Evolutionary conservation across 2,329 filamentous ascomycete species (phyloP).

Genomic region (Phaeosphaeriaceae sp.): DNA sequence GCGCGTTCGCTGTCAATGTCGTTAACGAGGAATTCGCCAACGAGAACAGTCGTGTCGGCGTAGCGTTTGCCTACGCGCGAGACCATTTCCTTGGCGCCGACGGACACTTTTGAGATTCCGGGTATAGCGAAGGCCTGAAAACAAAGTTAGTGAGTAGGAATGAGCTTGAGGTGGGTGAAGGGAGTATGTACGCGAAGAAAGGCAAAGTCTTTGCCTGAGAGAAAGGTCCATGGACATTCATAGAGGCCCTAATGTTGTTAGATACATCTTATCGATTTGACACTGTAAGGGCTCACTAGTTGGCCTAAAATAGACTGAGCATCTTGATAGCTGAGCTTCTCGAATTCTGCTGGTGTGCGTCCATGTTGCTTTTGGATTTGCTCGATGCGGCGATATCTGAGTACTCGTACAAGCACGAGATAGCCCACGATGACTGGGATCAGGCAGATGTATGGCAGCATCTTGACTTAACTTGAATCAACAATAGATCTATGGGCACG

Average conservation of each 20-base stretch:
- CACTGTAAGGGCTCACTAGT: neutral
- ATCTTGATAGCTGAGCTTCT: constrained; percentile 10
- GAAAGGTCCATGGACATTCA: constrained; percentile 14
- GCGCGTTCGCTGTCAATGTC: constrained; percentile 19
- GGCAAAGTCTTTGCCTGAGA: constrained; percentile 13
- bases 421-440: constrained; percentile 2
- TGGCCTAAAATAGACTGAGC: constrained; percentile 4
- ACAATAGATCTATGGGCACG: neutral
- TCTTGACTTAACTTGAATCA: neutral
- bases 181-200: constrained; percentile 7
- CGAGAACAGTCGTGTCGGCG: constrained; percentile 14
- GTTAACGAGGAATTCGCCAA: constrained; percentile 16
- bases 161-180: no score
- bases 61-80: constrained; percentile 13
- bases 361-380: constrained; percentile 9
- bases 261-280: neutral
- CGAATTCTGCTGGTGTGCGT: constrained; percentile 3
- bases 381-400: constrained; percentile 11
- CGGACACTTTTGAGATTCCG: constrained; percentile 14
- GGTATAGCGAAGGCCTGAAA: constrained; percentile 13
- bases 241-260: constrained; percentile 8
- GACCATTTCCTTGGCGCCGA: constrained; percentile 13
- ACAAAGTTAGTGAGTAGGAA: neutral
- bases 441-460: neutral
- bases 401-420: constrained; percentile 5